phyloP scores from a whole-genome alignment of 805 yeast species.

The Komagataella populi region DNA sequence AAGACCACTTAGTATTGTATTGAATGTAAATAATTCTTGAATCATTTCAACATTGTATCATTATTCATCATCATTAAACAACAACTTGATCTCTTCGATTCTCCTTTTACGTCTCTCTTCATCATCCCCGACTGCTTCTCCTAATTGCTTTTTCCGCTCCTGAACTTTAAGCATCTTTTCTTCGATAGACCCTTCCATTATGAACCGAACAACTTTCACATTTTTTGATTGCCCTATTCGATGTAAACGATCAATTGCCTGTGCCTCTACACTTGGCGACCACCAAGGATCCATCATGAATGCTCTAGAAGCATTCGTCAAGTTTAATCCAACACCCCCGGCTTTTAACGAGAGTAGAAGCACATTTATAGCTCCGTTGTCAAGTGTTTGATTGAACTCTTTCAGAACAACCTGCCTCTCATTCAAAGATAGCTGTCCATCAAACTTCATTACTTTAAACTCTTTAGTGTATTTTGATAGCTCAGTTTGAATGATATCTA shows the following conservation, averaged over 20 bases:
- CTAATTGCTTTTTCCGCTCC: constrained; percentile 67
- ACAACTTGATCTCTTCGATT: constrained; percentile 58
- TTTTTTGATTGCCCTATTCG: constrained; percentile 72
- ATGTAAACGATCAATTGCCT: constrained; percentile 84
- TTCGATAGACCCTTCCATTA: constrained; percentile 73
- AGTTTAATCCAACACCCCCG: constrained; percentile 87
- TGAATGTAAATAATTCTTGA: constrained; percentile 6
- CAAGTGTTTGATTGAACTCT: constrained; percentile 26
- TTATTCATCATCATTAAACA: constrained; percentile 30
- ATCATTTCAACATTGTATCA: constrained; percentile 4
- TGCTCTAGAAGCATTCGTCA: constrained; percentile 75
- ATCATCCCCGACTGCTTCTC: constrained; percentile 69
- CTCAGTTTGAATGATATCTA: constrained; percentile 62
- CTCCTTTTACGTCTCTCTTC: constrained; percentile 59
- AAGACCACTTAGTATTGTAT: constrained; percentile 13
- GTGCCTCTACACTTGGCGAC: constrained; percentile 86
- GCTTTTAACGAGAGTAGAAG: constrained; percentile 72
- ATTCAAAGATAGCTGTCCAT: constrained; percentile 60
- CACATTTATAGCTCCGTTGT: constrained; percentile 22
- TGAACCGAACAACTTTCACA: constrained; percentile 70
- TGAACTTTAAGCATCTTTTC: constrained; percentile 82
- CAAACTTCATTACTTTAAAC: constrained; percentile 55
- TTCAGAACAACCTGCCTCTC: constrained; percentile 51
- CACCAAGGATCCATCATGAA: constrained; percentile 96
- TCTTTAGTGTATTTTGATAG: constrained; percentile 29